Evolutionary conservation across 129 eudicot species (phyloP).

Genomic region (Chrysanthemum seticuspe): DNA sequence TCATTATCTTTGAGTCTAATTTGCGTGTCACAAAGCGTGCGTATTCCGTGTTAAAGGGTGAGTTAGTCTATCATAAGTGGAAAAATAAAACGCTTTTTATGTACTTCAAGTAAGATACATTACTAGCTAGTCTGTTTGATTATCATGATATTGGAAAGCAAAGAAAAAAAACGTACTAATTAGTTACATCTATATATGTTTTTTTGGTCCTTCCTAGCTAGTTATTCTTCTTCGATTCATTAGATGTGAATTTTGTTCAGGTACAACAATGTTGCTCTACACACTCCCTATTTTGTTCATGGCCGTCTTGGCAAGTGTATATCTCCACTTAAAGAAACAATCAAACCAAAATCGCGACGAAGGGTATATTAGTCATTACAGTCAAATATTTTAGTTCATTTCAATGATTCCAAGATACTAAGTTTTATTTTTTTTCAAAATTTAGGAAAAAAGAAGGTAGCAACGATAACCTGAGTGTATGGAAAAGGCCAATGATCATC

Average conservation of each 20-base stretch:
- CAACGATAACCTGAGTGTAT: constrained; percentile 22
- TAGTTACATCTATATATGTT: no score
- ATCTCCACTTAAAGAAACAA: constrained; percentile 63
- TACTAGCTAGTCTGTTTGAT: no score
- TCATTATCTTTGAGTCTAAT: no score
- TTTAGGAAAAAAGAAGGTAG: constrained; percentile 27
- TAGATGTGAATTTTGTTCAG: constrained; percentile 28
- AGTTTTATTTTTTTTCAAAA: not conserved
- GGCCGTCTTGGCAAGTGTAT: constrained; percentile 56
- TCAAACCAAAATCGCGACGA: constrained; percentile 1
- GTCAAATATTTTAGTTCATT: not conserved
- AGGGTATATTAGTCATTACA: constrained; percentile 32
- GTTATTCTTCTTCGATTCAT: not conserved
- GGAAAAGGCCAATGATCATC: constrained; percentile 70
- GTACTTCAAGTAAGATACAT: no score
- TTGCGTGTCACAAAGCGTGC: no score
- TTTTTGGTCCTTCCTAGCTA: no score
- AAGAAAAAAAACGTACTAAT: no score
- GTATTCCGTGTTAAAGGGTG: no score
- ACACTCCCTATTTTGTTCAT: constrained; percentile 65
- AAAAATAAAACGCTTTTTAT: no score
- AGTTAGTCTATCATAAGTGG: no score
- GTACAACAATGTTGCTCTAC: constrained; percentile 50
- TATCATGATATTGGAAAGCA: no score
- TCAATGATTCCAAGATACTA: not conserved